phyloP scores from a whole-genome alignment of 352 stramenopile species.

The Blastocystis sp. region DNA sequence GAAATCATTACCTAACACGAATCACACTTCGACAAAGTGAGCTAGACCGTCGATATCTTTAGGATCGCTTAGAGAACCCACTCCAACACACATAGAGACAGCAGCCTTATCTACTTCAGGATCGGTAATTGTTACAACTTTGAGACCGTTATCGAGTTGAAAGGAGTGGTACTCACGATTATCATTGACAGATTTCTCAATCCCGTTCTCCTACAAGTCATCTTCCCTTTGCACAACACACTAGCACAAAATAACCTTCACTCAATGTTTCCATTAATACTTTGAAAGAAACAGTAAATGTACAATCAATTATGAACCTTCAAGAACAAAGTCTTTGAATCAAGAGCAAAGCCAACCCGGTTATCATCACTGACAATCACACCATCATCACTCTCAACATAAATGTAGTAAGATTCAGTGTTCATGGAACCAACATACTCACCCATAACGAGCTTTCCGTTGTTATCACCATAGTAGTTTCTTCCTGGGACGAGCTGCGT shows the following conservation, averaged over 20 bases:
- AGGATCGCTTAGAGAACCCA: constrained; percentile 66
- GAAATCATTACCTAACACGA: not conserved
- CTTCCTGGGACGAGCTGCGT: not conserved
- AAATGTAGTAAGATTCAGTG: constrained; percentile 48
- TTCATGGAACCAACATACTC: constrained; percentile 59
- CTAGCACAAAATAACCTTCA: constrained; percentile 16
- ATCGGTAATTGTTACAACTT: constrained; percentile 65
- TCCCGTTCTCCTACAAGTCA: constrained; percentile 54
- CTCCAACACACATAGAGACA: constrained; percentile 65
- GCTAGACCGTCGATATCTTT: constrained; percentile 65
- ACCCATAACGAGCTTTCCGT: constrained; percentile 38
- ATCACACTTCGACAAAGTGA: constrained; percentile 66
- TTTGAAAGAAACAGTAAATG: constrained; percentile 1
- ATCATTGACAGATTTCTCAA: constrained; percentile 64
- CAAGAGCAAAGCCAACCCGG: constrained; percentile 54
- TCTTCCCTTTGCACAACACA: not conserved
- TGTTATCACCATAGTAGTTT: constrained; percentile 52
- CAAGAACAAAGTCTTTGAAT: constrained; percentile 51
- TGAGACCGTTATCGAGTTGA: constrained; percentile 65
- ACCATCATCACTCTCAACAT: constrained; percentile 47
- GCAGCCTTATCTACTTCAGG: constrained; percentile 64
- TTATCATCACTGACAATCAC: constrained; percentile 50
- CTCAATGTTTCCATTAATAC: not conserved
- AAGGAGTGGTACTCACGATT: constrained; percentile 63
- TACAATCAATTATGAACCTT: constrained; percentile 54